Base-by-base conservation (phyloP, 495 filamentous ascomycete species). In the Sordaria brevicollis region DNA sequence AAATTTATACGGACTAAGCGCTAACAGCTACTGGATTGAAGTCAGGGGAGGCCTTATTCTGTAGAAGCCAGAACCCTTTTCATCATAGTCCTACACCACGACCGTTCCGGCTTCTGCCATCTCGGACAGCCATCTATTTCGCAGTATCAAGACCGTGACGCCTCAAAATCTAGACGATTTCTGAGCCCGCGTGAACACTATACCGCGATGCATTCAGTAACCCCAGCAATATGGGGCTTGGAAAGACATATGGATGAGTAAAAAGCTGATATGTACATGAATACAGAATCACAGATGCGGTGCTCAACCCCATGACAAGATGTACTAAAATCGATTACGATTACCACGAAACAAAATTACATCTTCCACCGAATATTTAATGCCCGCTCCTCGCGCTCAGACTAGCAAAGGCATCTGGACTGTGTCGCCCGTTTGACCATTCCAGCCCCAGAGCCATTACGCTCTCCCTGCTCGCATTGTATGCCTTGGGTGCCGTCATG, bases 381-480 rank as follows among this genome's bases (percentile, higher is more conserved):
- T 62, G 25, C 11, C 49, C 49, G 49, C 49, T 72, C 71, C 83
- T 79, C 39, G 92, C 89, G 77, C 94, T 97, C 77, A 99, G 82
- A 74, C 91, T 94, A n/a, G 93, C 90, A 86, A 98, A 99, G 35
- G 95, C 94, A 82, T 99, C 95, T 19, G 95, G 95, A 74, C 93
- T 97, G 79, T 97, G 93, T 57, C 94, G 85, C 9, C 94, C 94
- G 71, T 86, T 88, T 41, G 86, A 89, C 82, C 83, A 85, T 84
- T 89, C 82, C 89, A 88, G 49, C 73, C 88, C 89, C 71, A 79
- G 82, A 69, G 82, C 91, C 78, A 97, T 93, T 70, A 96, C 90
- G 74, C 94, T 97, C 74, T 96, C 95, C 71, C 95, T 88, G 78
- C 93, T 97, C 72, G 90, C 87, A 74, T 97, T 92, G 43, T 85